Base-by-base conservation (phyloP, 1,284 basidiomycete species). In the Gomphus bonarii region DNA sequence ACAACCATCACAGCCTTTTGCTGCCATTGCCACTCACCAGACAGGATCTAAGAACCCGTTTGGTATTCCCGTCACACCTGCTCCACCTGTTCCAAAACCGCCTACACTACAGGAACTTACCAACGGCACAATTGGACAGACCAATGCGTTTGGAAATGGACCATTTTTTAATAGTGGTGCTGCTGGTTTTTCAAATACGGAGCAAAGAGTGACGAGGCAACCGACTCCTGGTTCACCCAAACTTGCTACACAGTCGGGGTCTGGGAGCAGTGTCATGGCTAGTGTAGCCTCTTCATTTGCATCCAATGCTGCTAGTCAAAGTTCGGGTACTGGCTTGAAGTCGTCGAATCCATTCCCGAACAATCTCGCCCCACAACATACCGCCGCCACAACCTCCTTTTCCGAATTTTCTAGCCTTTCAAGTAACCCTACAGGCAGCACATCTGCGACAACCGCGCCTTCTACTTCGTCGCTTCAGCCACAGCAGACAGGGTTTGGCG, bases 31-130 rank as follows among this genome's bases (percentile, higher is more conserved):
- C 65, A 79, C 92, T 5, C 95, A 98, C 68, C 84, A 88, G 69
- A 99, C 95, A 1, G 95, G 95, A 18, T 91, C 91, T 2, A 85
- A 85, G 65, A 99, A 99, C 75, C 95, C 95, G 0, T 99, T 99
- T 65, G 94, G 94, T 7, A 80, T 84, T 25, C 79, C 88, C 2
- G 75, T 80, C 2, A 75, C 82, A 44, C 71, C 84, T n/a, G 72
- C 78, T 46, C 85, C 88, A 1, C 82, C 85, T 16, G 72, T 88
- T 18, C 84, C 88, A 3, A 88, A 85, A 67, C 76, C 77, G 18
- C 91, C 88, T 10, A 90, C 88, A 1, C 73, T 97, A 64, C 82
- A 90, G 69, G 88, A 97, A 65, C 70, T 97, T 8, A 80, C 85
- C 1, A 80, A 79, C 72, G 79, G 80, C 35, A 62, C 69, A 7